Conservation (phyloP, 768 basidiomycete species). For the Kwoniella sp. region DNA sequence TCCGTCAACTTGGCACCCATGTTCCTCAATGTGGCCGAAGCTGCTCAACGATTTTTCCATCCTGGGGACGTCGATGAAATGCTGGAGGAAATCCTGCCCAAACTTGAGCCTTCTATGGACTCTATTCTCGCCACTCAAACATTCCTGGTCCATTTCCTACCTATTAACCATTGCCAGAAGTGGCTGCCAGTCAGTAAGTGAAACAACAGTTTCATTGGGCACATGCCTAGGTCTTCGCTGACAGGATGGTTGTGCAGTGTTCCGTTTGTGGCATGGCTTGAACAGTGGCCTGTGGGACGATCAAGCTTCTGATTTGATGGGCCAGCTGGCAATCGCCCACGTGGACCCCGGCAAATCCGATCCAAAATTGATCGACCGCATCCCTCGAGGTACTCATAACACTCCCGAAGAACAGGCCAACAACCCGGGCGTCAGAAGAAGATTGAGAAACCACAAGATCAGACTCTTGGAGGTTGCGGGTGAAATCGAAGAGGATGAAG, state of each 20-base stretch:
- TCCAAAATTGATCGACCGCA: slow-evolving; percentile 66
- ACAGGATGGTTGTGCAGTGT: slow-evolving; percentile 57
- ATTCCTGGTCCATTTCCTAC: slow-evolving; percentile 82
- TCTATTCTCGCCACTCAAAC: slow-evolving; percentile 78
- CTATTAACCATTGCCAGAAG: slow-evolving; percentile 77
- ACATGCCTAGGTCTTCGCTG: not conserved
- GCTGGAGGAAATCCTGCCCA: slow-evolving; percentile 81
- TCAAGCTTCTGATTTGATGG: slow-evolving; percentile 80
- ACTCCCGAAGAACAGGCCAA: slow-evolving; percentile 41
- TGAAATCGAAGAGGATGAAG: slow-evolving; percentile 41
- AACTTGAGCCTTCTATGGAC: slow-evolving; percentile 61
- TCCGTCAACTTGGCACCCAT: slow-evolving; percentile 55
- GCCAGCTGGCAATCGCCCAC: slow-evolving; percentile 76
- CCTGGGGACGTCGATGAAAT: slow-evolving; percentile 83
- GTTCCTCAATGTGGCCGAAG: slow-evolving; percentile 57
- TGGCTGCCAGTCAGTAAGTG: slow-evolving; percentile 70
- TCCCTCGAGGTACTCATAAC: slow-evolving; percentile 46
- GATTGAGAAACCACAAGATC: slow-evolving; percentile 32
- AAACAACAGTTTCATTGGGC: not conserved
- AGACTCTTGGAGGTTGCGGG: slow-evolving; percentile 43
- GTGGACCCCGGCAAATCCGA: slow-evolving; percentile 75
- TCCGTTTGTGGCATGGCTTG: slow-evolving; percentile 83
- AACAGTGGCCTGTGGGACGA: slow-evolving; percentile 90
- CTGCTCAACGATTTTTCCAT: slow-evolving; percentile 79
- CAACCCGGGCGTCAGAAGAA: slow-evolving; percentile 31